These are phyloP conservation scores for Sclerotinia borealis DNA, from an alignment of 2,329 filamentous ascomycete species.

Conservation along the genomic window DNA sequence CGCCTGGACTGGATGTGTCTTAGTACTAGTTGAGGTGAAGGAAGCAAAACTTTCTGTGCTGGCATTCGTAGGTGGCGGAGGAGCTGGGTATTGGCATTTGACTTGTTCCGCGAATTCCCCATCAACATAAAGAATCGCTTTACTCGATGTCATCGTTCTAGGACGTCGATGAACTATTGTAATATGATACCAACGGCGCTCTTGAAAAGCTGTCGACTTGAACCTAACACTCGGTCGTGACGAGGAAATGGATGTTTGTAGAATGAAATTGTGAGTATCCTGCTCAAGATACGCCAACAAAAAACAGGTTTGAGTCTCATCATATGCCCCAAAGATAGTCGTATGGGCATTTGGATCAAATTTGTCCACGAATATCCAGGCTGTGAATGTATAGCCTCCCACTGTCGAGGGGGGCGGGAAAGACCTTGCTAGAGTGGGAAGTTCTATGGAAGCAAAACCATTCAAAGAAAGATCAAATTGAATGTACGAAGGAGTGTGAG, in stretches of 20 bases:
- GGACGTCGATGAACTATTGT: slow-evolving; percentile 77
- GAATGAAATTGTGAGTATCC: slow-evolving; percentile 87
- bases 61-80: slow-evolving; percentile 58
- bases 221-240: slow-evolving; percentile 86
- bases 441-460: slow-evolving; percentile 85
- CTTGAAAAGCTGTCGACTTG: slow-evolving; percentile 71
- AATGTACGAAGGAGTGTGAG: slow-evolving; percentile 75
- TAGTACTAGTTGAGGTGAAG: slow-evolving; percentile 54
- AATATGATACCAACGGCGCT: slow-evolving; percentile 86
- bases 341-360: slow-evolving; percentile 85
- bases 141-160: slow-evolving; percentile 68
- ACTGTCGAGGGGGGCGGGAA: slow-evolving; percentile 75
- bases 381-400: slow-evolving; percentile 81
- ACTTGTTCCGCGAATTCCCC: slow-evolving; percentile 92
- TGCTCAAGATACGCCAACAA: slow-evolving; percentile 89
- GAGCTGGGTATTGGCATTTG: slow-evolving; percentile 79
- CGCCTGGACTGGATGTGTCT: slow-evolving; percentile 70
- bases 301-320: slow-evolving; percentile 87
- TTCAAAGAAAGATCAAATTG: slow-evolving; percentile 88
- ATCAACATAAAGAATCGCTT: slow-evolving; percentile 83
- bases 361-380: slow-evolving; percentile 82
- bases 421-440: slow-evolving; percentile 73
- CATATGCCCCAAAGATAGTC: slow-evolving; percentile 92
- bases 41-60: slow-evolving; percentile 65
- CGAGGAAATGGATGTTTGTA: slow-evolving; percentile 90